Evolutionary conservation across 495 filamentous ascomycete species (phyloP), one percentile per base, ranked within the genome.

Genomic region (Cladorrhinum samala): DNA sequence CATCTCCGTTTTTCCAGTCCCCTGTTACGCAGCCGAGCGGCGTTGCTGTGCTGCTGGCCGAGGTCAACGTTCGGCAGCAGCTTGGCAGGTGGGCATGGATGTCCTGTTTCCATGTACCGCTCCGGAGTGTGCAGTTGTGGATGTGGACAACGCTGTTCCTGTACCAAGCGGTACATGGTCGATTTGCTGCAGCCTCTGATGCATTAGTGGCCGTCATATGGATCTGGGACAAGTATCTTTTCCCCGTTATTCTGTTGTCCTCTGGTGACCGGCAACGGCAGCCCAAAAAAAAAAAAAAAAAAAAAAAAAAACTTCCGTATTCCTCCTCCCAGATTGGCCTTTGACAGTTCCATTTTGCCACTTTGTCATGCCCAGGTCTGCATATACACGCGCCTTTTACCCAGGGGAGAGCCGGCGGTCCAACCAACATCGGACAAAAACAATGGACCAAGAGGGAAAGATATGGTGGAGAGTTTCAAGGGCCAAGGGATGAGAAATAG

Each of bases 151-250:
- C 23, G 19, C 39, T 53, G 53, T 50, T 46, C 40, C 57, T 54
- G 57, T 66, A 64, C 60, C 56, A 55, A 44, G 20, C 60, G 50
- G 57, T 65, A 68, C 65, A 59, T 57, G 54, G 36, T 58, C 53
- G 56, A 60, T 60, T 60, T 44, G 51, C 51, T 60, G 58, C 58
- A 61, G 64, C 56, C 27, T 33, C 27, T 33, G 6, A 33, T 77
- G 78, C 77, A 78, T 79, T 77, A 80, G 78, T 68, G 72, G 76
- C 75, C 72, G 72, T 64, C 67, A 68, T 67, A 68, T 56, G 63
- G 60, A 74, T 73, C 70, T 73, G 57, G 61, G 66, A 64, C 64
- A 46, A 42, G 48, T 36, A 33, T 57, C 24, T 33, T 55, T 49
- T 52, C 51, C 45, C 30, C 60, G 48, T 20, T 53, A 53, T 59